phyloP scores from a whole-genome alignment of 2,329 filamentous ascomycete species.

The Zalaria sp. region DNA sequence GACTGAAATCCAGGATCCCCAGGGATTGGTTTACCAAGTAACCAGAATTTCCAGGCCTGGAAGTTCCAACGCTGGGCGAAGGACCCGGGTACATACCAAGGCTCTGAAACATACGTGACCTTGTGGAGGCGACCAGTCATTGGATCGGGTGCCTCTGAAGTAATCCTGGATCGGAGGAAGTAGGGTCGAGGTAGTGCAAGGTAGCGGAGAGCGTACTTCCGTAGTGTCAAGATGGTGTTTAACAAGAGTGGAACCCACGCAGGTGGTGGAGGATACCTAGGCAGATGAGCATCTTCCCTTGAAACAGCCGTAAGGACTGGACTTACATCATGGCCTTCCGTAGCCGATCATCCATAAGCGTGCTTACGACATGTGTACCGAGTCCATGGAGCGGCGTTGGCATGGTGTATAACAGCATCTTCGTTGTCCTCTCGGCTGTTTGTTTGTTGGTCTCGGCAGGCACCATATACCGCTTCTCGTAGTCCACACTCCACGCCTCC shows the following conservation, averaged over 20 bases:
- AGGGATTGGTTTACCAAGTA: constrained; percentile 32
- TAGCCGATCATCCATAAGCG: constrained; percentile 50
- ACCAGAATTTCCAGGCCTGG: constrained; percentile 34
- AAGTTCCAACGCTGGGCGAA: constrained; percentile 50
- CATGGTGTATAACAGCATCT: constrained; percentile 46
- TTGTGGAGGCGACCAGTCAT: constrained; percentile 36
- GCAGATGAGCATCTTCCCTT: constrained; percentile 10
- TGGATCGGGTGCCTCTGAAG: constrained; percentile 36
- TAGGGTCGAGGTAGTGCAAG: constrained; percentile 44
- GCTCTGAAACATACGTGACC: constrained; percentile 43
- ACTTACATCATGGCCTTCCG: constrained; percentile 50
- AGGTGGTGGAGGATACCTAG: constrained; percentile 23
- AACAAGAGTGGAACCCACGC: constrained; percentile 23
- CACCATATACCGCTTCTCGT: constrained; percentile 47
- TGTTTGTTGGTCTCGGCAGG: constrained; percentile 21
- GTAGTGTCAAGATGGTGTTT: constrained; percentile 33
- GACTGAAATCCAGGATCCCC: constrained; percentile 34
- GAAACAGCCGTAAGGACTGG: not conserved
- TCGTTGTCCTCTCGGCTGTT: constrained; percentile 44
- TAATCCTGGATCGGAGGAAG: constrained; percentile 19
- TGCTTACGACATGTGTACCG: constrained; percentile 37
- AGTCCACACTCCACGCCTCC: constrained; percentile 35
- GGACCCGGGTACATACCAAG: constrained; percentile 43
- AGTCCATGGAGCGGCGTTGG: constrained; percentile 29
- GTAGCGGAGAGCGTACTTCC: constrained; percentile 43